Conservation (phyloP, 352 stramenopile genomes). For the Lagenidium giganteum region DNA sequence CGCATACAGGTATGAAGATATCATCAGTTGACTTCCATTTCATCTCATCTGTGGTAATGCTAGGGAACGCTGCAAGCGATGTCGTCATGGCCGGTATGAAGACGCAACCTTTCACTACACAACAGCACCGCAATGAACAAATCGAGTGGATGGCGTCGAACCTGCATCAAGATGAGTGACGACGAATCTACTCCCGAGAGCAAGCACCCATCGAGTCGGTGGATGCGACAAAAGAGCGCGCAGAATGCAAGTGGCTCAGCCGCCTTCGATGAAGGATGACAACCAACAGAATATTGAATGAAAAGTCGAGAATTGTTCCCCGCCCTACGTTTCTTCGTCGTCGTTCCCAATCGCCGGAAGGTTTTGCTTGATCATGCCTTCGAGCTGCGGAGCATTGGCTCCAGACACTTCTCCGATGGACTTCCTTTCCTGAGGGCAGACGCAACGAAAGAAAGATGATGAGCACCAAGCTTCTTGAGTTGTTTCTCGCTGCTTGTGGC, state of each 20-base stretch:
- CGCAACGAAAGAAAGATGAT: neutral
- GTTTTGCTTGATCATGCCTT: slow-evolving; percentile 59
- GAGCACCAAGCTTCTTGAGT: no score
- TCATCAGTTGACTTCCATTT: no score
- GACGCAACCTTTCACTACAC: slow-evolving; percentile 54
- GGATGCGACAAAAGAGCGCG: no score
- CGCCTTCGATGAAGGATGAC: no score
- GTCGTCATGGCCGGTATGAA: slow-evolving; percentile 46
- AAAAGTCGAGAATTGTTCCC: no score
- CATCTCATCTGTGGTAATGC: neutral
- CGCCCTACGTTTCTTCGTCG: neutral
- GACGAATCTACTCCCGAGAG: no score
- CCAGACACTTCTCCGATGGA: slow-evolving; percentile 47
- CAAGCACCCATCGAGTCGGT: neutral
- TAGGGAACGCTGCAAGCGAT: slow-evolving; percentile 62
- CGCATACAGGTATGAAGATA: slow-evolving; percentile 34
- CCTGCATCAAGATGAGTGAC: no score
- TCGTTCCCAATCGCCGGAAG: slow-evolving; percentile 16
- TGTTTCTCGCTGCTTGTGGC: no score
- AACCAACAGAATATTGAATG: no score
- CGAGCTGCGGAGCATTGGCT: slow-evolving; percentile 55
- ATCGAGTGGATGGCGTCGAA: neutral
- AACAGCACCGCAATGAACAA: slow-evolving; percentile 6
- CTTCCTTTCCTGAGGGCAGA: slow-evolving; percentile 40
- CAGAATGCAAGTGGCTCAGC: no score